Percentiles rank a stretch among this genome's conserved stretches.
These are phyloP conservation scores for Psilocybe tampanensis DNA, from an alignment of 768 basidiomycete genomes.

Conservation along the genomic window DNA sequence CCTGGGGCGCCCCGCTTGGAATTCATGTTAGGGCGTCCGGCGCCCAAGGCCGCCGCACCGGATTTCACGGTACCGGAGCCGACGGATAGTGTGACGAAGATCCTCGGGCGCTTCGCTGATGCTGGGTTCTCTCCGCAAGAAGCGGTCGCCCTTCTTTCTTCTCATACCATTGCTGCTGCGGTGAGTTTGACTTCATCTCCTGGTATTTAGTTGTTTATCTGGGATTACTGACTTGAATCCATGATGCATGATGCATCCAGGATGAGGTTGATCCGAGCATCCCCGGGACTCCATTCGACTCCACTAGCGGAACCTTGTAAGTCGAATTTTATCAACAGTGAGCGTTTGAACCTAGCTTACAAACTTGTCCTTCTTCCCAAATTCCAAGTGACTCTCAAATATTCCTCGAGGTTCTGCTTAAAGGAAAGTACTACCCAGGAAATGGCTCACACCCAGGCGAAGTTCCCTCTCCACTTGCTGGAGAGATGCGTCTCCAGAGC, in stretches of 20 bases:
- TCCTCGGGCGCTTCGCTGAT: slow-evolving; percentile 23
- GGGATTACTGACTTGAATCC: no score
- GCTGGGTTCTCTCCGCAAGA: slow-evolving; percentile 22
- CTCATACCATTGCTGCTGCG: slow-evolving; percentile 20
- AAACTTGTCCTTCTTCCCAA: background rate
- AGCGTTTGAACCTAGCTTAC: no score
- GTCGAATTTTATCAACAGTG: background rate
- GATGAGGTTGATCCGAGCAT: slow-evolving; percentile 13
- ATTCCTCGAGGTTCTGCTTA: slow-evolving; percentile 31
- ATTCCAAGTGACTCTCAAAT: slow-evolving; percentile 30
- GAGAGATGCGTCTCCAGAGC: slow-evolving; percentile 14
- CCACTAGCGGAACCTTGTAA: slow-evolving; percentile 9
- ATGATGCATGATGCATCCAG: background rate
- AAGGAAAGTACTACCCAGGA: slow-evolving; percentile 16
- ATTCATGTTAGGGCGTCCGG: slow-evolving; percentile 28
- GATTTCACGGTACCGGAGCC: slow-evolving; percentile 18
- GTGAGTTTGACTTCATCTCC: background rate
- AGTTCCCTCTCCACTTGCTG: slow-evolving; percentile 11
- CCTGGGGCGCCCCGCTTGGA: slow-evolving; percentile 32
- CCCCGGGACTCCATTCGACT: slow-evolving; percentile 33
- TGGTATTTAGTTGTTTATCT: background rate
- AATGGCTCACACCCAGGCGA: slow-evolving; percentile 11
- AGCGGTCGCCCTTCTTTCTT: slow-evolving; percentile 19
- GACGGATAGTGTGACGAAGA: slow-evolving; percentile 17
- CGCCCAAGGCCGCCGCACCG: slow-evolving; percentile 17